These are phyloP conservation scores for Cryptomeria japonica DNA, from an alignment of 75 land plant genomes.

Conservation along the genomic window DNA sequence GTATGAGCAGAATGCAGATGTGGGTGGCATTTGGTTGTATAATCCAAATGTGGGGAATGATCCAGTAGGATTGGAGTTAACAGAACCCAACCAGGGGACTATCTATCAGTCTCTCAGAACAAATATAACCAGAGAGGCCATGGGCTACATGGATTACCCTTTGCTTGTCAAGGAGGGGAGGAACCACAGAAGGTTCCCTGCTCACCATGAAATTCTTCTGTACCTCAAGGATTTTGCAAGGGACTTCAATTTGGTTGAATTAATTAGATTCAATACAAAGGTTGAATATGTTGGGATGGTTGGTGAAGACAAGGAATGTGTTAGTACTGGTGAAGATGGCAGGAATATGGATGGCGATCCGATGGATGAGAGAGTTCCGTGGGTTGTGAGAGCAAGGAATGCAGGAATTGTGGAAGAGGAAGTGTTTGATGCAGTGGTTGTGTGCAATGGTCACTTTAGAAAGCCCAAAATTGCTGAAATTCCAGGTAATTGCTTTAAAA, in stretches of 20 bases:
- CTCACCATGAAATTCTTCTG: constrained; percentile 46
- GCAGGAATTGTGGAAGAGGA: constrained; percentile 39
- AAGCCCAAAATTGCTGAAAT: constrained; percentile 71
- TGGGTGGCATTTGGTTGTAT: constrained; percentile 74
- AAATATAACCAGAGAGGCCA: constrained; percentile 33
- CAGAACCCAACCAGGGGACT: constrained; percentile 20
- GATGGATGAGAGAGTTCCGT: constrained; percentile 15
- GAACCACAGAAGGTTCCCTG: constrained; percentile 62
- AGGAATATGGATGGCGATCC: constrained; percentile 11
- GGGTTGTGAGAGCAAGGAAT: constrained; percentile 38
- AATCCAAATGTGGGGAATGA: constrained; percentile 26
- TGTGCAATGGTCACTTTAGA: constrained; percentile 84
- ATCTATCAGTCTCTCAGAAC: not conserved
- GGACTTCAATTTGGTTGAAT: constrained; percentile 41
- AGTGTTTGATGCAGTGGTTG: constrained; percentile 84
- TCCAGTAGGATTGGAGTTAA: not conserved
- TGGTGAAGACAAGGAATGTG: not conserved
- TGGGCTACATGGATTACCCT: constrained; percentile 66
- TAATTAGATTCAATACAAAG: constrained; percentile 33
- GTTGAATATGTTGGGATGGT: constrained; percentile 51
- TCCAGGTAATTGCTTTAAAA: constrained; percentile 44
- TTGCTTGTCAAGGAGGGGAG: constrained; percentile 46
- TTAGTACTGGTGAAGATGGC: not conserved
- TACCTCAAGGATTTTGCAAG: constrained; percentile 55
- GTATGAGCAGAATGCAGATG: constrained; percentile 22